These are phyloP conservation scores for Marchantia paleacea DNA, from an alignment of 225 moss, liverwort and hornwort genomes.

Conservation along the genomic window DNA sequence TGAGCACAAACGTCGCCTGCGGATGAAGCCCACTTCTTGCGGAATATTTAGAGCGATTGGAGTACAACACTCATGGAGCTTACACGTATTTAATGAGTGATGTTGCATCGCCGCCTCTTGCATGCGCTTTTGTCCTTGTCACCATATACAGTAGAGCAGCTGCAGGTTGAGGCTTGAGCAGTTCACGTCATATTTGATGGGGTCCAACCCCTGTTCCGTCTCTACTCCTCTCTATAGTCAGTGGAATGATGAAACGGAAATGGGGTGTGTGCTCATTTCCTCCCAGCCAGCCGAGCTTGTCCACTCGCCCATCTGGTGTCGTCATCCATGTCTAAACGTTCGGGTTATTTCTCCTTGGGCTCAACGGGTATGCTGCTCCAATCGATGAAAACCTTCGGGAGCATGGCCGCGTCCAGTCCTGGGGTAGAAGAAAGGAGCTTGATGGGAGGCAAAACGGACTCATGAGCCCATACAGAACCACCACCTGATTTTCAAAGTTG, in stretches of 20 bases:
- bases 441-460: too few species aligned
- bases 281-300: neutral
- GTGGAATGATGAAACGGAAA: neutral
- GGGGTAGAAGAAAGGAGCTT: too few species aligned
- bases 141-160: neutral
- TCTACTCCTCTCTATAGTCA: too few species aligned
- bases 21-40: neutral
- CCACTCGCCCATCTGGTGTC: neutral
- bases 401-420: too few species aligned
- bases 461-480: too few species aligned
- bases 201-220: neutral
- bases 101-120: neutral
- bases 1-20: neutral
- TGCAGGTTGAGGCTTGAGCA: neutral
- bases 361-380: too few species aligned
- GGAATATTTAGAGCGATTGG: neutral
- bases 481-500: too few species aligned
- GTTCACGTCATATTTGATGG: neutral
- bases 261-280: neutral
- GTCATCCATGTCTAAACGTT: neutral
- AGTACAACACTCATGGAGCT: neutral
- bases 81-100: neutral
- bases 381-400: too few species aligned
- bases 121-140: neutral
- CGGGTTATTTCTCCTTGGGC: too few species aligned